These are phyloP conservation scores for Tubosaeta brunneosetosa DNA, from an alignment of 768 basidiomycete genomes.

Conservation along the genomic window DNA sequence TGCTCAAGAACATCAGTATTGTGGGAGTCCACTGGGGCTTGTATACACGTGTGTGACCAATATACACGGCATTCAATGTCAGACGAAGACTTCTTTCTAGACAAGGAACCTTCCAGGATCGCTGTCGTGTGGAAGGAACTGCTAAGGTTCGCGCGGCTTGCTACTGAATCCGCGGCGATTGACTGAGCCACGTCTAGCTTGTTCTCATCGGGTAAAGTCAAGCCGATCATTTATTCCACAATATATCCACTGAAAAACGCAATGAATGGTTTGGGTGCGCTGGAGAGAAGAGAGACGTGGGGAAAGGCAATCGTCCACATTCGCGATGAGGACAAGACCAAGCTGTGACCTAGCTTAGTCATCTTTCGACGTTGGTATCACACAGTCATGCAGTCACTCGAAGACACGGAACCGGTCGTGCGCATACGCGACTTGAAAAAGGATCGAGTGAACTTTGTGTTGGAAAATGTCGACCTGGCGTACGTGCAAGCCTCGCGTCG, in stretches of 20 bases:
- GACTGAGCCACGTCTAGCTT: conserved; percentile 40
- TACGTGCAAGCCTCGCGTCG: conserved; percentile 37
- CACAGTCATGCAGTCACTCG: conserved; percentile 32
- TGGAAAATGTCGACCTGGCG: conserved; percentile 97
- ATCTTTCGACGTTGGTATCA: not conserved
- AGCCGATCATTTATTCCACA: conserved; percentile 66
- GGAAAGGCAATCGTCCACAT: conserved; percentile 80
- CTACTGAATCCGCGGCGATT: not conserved
- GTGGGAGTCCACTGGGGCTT: conserved; percentile 88
- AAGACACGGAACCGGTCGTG: conserved; percentile 58
- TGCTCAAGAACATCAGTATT: conserved; percentile 82
- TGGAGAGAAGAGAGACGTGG: conserved; percentile 87
- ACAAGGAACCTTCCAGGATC: conserved; percentile 61
- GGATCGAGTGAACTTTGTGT: conserved; percentile 85
- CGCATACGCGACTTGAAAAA: conserved; percentile 81
- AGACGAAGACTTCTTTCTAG: conserved; percentile 28
- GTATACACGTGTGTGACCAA: conserved; percentile 52
- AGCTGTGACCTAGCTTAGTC: conserved; percentile 31
- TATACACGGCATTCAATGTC: not conserved
- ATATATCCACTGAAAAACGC: conserved; percentile 66
- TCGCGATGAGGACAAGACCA: conserved; percentile 45
- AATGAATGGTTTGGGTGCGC: conserved; percentile 61
- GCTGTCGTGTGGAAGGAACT: conserved; percentile 69
- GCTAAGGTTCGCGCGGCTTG: conserved; percentile 46
- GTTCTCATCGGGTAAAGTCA: conserved; percentile 58